Evolutionary conservation across 1,284 basidiomycete species (phyloP), one percentile per base, ranked within the genome.

Genomic region (Mycena sp.): DNA sequence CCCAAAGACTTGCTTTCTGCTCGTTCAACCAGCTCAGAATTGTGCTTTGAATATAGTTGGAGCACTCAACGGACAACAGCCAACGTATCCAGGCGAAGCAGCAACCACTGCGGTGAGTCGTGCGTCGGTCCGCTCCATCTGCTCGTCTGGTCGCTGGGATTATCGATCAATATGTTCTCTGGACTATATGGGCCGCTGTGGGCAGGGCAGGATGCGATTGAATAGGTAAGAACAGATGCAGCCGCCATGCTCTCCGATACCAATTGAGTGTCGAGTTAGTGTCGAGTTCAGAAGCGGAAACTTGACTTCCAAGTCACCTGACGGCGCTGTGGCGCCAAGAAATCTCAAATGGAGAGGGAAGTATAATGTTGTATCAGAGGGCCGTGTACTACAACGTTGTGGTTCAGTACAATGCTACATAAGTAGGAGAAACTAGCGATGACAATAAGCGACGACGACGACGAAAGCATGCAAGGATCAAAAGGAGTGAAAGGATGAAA

Each of bases 1-100:
- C 70, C 92, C 91, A 75, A 93, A 93, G 4, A 87, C 91, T 65
- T 86, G 59, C 78, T 86, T 71, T 86, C 91, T 93, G 52, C 28
- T 29, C 16, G 37, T 52, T 63, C 26, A 61, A 54, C 61, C 59
- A 37, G 59, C 53, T 53, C 52, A 38, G 17, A 53, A 55, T 35
- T 25, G 3, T 51, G 44, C 48, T 29, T 32, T 26, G 32, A n/a
- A n/a, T n/a, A n/a, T 16, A 58, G 29, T 12, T 11, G 60, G 63
- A 37, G 58, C 46, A 85, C 87, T 81, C 78, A 83, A 92, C 91
- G 89, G 70, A 92, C 81, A 67, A 92, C 77, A 32, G 82, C 80
- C 25, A 85, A 73, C 3, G 77, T 76, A 35, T 91, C 84, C 9
- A 92, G 75, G 30, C 84, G 83, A 49, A 92, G 77, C n/a, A 90